These are phyloP conservation scores for Dalechampia spathulata DNA, from an alignment of 441 rosid genomes.

Conservation along the genomic window DNA sequence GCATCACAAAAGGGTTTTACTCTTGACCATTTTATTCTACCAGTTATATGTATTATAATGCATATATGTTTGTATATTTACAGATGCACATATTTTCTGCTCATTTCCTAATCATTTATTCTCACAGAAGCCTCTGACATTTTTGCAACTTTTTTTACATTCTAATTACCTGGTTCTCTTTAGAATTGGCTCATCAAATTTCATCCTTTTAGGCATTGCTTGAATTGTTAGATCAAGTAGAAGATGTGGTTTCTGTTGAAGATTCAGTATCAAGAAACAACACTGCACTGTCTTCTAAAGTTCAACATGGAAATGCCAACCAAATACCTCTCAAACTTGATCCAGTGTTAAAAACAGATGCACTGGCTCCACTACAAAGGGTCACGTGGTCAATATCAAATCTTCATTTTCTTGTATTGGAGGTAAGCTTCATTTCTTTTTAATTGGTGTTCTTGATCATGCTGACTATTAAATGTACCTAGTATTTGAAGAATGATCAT, in stretches of 20 bases:
- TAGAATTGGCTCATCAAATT: conserved; percentile 3
- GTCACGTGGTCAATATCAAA: conserved; percentile 26
- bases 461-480: neutral
- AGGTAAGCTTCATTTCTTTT: conserved; percentile 35
- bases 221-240: conserved; percentile 91
- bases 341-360: conserved; percentile 20
- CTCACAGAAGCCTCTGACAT: neutral
- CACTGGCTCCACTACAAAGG: conserved; percentile 19
- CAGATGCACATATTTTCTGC: neutral
- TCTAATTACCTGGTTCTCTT: conserved; percentile 6
- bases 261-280: conserved; percentile 34
- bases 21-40: conserved; percentile 4
- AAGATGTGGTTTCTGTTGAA: conserved; percentile 83
- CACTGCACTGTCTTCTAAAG: conserved; percentile 33
- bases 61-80: too few relatives aligned
- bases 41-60: neutral
- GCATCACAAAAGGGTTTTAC: conserved; percentile 76
- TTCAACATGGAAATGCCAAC: conserved; percentile 26
- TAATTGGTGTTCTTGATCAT: neutral
- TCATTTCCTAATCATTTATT: neutral
- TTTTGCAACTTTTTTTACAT: neutral
- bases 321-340: conserved; percentile 19
- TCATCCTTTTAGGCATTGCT: conserved; percentile 60
- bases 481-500: conserved; percentile 15
- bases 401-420: conserved; percentile 74